Evolutionary conservation across 441 rosid genomes (phyloP), one percentile per base, ranked within the genome.

Genomic region (Adansonia madagascariensis): DNA sequence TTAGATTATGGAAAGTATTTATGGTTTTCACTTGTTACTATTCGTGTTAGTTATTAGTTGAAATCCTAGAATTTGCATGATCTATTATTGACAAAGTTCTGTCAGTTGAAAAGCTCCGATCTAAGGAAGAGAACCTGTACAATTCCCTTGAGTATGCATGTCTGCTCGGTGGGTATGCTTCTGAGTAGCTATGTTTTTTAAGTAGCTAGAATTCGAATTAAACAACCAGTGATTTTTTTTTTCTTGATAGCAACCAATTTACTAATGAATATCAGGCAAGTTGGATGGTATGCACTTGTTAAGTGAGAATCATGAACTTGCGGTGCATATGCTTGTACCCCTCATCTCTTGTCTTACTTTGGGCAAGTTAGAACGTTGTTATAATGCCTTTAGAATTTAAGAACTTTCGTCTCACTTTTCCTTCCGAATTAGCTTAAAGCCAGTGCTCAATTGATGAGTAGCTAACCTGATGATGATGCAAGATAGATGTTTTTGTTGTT

Each of bases 71-170:
- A 8, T 70, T 22, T 5, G 1, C 61, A 71, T 22, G 17, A 27
- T 17, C 18, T n/a, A 43, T 56, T 73, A 64, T 41, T 44, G 55
- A 56, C 31, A 71, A 24, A 35, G 27, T 53, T 15, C 35, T 70
- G 27, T 15, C 43, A 72, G 17, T 46, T 70, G 60, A 31, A 44
- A 47, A 44, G 69, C 18, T 74, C 46, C 77, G 10, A 14, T 69
- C 75, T 18, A 75, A 8, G 44, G 17, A 44, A 31, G 11, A 60
- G 6, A 1, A 24, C 27, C 8, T 20, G 24, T 9, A 50, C 22
- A 52, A 4, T 35, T 71, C 47, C 24, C 59, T 8, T 53, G 8
- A 17, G 8, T 43, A 50, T 70, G 46, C 15, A 52, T 8, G 4
- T 71, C 74, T 53, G n/a, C 35, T 47, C 50, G 35, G 31, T 57